A percentile compares a stretch with the other conserved stretches of the same genome.
Evolutionary conservation across 2,329 filamentous ascomycete species (phyloP).

Genomic region (Zasmidium angulare): DNA sequence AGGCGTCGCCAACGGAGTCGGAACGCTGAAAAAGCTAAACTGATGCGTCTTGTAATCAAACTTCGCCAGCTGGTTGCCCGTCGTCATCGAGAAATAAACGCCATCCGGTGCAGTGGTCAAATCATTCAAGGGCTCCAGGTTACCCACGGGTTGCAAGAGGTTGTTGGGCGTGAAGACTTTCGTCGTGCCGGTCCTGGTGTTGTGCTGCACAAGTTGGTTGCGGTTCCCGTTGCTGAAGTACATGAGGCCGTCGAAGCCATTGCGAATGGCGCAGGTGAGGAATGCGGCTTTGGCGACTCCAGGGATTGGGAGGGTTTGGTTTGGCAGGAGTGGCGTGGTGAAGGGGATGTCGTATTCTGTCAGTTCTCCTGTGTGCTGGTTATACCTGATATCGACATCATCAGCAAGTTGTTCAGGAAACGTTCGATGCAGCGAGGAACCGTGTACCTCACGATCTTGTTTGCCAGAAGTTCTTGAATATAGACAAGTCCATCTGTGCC

Average conservation of each 20-base stretch:
- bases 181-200: slow-evolving; percentile 6
- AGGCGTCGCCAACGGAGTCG: not conserved
- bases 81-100: slow-evolving; percentile 10
- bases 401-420: not conserved
- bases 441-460: slow-evolving; percentile 9
- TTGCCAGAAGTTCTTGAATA: slow-evolving; percentile 9
- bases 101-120: slow-evolving; percentile 11
- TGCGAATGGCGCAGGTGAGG: slow-evolving; percentile 13
- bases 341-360: slow-evolving; percentile 16
- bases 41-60: slow-evolving; percentile 9
- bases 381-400: not conserved
- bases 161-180: slow-evolving; percentile 11
- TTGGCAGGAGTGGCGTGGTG: slow-evolving; percentile 8
- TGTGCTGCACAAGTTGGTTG: slow-evolving; percentile 14
- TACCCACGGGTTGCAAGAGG: slow-evolving; percentile 4
- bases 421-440: not conserved
- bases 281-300: slow-evolving; percentile 8
- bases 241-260: slow-evolving; percentile 13
- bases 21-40: slow-evolving; percentile 7
- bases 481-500: slow-evolving; percentile 10
- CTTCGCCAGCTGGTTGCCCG: slow-evolving; percentile 5
- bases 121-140: slow-evolving; percentile 10
- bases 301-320: slow-evolving; percentile 8
- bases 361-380: slow-evolving; percentile 10
- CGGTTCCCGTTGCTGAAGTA: slow-evolving; percentile 12